Evolutionary conservation across 805 yeast species (phyloP).

Genomic region (Wickerhamiella occidentalis): DNA sequence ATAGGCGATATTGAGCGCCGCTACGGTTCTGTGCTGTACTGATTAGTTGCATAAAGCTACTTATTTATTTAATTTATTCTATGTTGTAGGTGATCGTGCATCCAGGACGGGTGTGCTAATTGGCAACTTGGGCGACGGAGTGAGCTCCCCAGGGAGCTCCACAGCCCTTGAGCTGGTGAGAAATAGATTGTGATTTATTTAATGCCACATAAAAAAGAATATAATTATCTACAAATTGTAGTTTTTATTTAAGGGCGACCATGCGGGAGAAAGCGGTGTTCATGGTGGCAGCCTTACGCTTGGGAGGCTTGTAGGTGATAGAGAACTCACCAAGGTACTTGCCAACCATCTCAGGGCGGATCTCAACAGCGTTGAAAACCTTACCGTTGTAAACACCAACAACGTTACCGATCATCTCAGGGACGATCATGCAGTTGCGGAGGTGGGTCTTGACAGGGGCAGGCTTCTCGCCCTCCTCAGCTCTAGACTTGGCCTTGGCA

Average conservation of each 20-base stretch:
- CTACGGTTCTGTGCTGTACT: conserved; percentile 14
- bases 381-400: conserved; percentile 99
- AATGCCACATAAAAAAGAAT: not conserved
- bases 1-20: conserved; percentile 50
- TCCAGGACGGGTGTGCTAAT: no score
- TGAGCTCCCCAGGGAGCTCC: no score
- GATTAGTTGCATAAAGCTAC: no score
- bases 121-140: no score
- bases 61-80: conserved; percentile 2
- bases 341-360: conserved; percentile 99
- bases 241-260: conserved; percentile 23
- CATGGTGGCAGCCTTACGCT: conserved; percentile 65
- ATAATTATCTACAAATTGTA: conserved; percentile 4
- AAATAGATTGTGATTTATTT: not conserved
- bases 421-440: conserved; percentile 96
- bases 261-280: conserved; percentile 24
- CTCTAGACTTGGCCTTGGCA: conserved; percentile 88
- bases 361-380: conserved; percentile 96
- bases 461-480: conserved; percentile 82
- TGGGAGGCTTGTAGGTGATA: conserved; percentile 97
- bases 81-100: no score
- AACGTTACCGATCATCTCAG: conserved; percentile 99
- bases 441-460: conserved; percentile 96
- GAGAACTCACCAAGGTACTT: conserved; percentile 99
- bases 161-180: no score